Conservation (phyloP, 2,329 filamentous ascomycete species). For the Fusarium torreyae region DNA sequence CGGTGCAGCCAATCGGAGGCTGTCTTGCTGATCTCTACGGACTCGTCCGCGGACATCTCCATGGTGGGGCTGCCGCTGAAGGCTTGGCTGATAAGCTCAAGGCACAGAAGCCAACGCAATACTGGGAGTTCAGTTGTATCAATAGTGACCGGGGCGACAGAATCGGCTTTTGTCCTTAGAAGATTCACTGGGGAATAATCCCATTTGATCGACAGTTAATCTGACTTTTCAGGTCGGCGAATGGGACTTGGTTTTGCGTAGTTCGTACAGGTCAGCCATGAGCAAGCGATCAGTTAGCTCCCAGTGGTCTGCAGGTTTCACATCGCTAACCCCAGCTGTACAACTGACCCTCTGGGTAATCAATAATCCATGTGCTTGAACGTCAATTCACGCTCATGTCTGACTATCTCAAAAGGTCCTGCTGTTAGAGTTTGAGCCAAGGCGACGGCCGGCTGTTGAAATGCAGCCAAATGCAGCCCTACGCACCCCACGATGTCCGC, state of each 20-base stretch:
- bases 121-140: background rate
- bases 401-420: no score
- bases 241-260: no score
- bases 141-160: background rate
- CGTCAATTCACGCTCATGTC: background rate
- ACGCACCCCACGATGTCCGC: background rate
- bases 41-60: constrained; percentile 40
- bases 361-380: background rate
- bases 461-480: background rate
- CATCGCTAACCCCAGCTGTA: background rate
- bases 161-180: background rate
- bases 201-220: no score
- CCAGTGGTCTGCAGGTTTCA: background rate
- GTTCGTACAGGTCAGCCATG: no score
- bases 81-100: constrained; percentile 6
- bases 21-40: background rate
- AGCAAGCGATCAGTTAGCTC: background rate
- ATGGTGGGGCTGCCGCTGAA: constrained; percentile 25
- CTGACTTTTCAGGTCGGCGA: no score
- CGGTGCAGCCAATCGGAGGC: constrained; percentile 19
- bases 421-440: background rate
- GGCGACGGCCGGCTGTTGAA: background rate
- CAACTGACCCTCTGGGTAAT: background rate
- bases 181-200: background rate
- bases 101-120: background rate